phyloP scores from a whole-genome alignment of 2,329 filamentous ascomycete genomes.

The Cercospora berteroae region DNA sequence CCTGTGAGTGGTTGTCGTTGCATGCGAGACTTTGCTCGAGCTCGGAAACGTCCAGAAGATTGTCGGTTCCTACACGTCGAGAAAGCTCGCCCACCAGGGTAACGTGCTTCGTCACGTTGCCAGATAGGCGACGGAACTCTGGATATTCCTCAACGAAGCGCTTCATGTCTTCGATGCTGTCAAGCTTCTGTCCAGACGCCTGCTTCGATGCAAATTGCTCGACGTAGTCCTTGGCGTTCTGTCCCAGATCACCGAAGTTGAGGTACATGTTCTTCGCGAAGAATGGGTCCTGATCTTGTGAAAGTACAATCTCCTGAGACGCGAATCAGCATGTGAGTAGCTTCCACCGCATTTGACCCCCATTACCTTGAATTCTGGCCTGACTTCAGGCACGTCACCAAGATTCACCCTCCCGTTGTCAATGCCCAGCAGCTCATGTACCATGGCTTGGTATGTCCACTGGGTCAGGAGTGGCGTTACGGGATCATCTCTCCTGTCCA shows the following conservation, averaged over 20 bases:
- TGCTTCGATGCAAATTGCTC: slow-evolving; percentile 97
- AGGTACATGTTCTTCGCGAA: slow-evolving; percentile 99
- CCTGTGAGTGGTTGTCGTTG: slow-evolving; percentile 88
- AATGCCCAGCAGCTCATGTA: slow-evolving; percentile 92
- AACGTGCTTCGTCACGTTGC: slow-evolving; percentile 98
- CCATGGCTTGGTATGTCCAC: slow-evolving; percentile 99
- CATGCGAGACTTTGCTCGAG: slow-evolving; percentile 95
- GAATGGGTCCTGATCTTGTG: slow-evolving; percentile 96
- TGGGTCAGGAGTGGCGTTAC: slow-evolving; percentile 92
- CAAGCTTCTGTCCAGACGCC: slow-evolving; percentile 93
- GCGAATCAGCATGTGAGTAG: slow-evolving; percentile 10
- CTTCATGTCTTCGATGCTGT: slow-evolving; percentile 98
- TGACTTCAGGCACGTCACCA: slow-evolving; percentile 52
- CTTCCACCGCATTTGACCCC: not conserved
- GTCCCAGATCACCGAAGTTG: slow-evolving; percentile 92
- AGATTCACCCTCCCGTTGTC: slow-evolving; percentile 92
- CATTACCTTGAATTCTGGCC: slow-evolving; percentile 34
- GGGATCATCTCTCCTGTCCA: slow-evolving; percentile 91
- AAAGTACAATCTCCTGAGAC: slow-evolving; percentile 78
- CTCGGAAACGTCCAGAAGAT: slow-evolving; percentile 91
- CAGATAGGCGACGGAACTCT: slow-evolving; percentile 93
- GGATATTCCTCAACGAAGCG: slow-evolving; percentile 98
- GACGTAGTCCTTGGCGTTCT: slow-evolving; percentile 98
- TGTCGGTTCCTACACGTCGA: slow-evolving; percentile 79
- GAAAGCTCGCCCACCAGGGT: slow-evolving; percentile 93